Evolutionary conservation across 78 protist genomes (phyloP).

Genomic region (Dictyostelium purpureum): DNA sequence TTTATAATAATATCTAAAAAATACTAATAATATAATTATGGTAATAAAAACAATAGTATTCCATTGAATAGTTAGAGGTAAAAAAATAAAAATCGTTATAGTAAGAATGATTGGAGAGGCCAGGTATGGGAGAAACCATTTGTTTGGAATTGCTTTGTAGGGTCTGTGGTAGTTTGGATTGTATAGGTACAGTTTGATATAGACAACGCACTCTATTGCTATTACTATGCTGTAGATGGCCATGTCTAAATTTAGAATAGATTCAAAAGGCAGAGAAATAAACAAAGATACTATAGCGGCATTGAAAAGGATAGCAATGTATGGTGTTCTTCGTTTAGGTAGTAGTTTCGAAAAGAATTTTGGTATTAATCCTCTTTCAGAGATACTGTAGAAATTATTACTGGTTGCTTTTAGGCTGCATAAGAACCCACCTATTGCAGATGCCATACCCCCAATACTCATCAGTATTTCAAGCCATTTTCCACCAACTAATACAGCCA

Average conservation of each 20-base stretch:
- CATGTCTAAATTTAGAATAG: conserved; percentile 34
- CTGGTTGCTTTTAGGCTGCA: conserved; percentile 10
- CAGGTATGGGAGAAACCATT: neutral
- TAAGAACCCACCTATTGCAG: neutral
- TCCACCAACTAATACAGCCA: conserved; percentile 15
- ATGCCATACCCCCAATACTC: conserved; percentile 60
- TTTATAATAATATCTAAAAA: too few species aligned
- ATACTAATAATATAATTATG: too few species aligned
- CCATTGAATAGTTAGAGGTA: neutral
- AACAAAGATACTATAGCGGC: conserved; percentile 6
- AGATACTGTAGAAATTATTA: neutral
- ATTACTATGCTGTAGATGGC: conserved; percentile 8
- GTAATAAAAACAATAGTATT: neutral
- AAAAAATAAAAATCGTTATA: neutral
- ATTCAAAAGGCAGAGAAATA: neutral
- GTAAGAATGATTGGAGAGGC: neutral
- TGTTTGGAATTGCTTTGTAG: neutral
- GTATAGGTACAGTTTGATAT: neutral
- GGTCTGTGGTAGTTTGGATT: conserved; percentile 15
- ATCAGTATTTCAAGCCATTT: conserved; percentile 16
- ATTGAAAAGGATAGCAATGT: neutral
- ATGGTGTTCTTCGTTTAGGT: conserved; percentile 33
- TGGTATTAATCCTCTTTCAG: conserved; percentile 18
- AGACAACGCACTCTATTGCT: neutral
- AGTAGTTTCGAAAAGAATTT: neutral